Evolutionary conservation across 768 basidiomycete genomes (phyloP), one percentile per base, ranked within the genome.

Genomic region (Nidula microcarpa): DNA sequence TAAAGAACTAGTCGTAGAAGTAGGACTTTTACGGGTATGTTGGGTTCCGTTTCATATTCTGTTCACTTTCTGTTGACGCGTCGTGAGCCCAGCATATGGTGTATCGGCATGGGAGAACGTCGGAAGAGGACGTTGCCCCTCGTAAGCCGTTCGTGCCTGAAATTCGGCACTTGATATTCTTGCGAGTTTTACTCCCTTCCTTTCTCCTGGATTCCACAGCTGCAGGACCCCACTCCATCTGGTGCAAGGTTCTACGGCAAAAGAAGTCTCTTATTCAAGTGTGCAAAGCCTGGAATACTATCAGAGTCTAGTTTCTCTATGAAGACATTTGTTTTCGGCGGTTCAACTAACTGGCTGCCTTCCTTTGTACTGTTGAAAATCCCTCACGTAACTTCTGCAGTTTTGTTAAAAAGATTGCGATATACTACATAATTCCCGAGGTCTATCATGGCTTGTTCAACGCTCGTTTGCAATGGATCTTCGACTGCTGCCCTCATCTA

Each of bases 281-380:
- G n/a, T 54, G 49, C 47, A 59, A 41, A 43, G 10, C 18, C 1
- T 57, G 52, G 53, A 33, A 55, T 35, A 49, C 18, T 3, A 50
- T 47, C n/a, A 57, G 53, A 16, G 33, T 39, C 6, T 50, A 37
- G 23, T 8, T 60, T 35, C 50, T 60, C 2, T 62, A 60, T 43
- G 56, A 58, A 30, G 49, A 48, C n/a, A 45, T 60, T 0, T 39
- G 35, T n/a, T 13, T 61, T 16, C 56, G 54, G 3, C 17, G 53
- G 13, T 47, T 54, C 14, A 16, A 16, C 0, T 58, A 60, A 36
- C 2, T 58, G 9, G 47, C 52, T 5, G 45, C 32, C 17, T 53
- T 62, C 5, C 43, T 43, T 6, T 30, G 35, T 4, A 47, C 57
- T 4, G 43, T 62, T 6, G 50, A 56, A n/a, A 49, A 44, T 4